Conservation (phyloP, 257 asterid genomes). For the Capsicum pubescens region DNA sequence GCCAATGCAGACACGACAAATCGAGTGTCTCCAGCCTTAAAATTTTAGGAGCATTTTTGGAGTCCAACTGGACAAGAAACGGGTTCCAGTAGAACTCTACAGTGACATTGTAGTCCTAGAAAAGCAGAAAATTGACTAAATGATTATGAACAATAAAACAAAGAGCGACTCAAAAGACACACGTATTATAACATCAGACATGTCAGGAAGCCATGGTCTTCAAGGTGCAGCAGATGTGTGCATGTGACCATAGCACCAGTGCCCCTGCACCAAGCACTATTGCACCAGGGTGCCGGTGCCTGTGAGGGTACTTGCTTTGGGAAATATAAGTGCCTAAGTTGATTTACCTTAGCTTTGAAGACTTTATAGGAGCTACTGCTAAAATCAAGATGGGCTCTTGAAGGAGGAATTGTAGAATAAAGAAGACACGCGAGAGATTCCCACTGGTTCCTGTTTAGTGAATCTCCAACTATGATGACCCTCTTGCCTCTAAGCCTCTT, state of each 20-base stretch:
- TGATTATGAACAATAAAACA: background rate
- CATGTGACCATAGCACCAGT: background rate
- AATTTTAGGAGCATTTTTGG: slow-evolving; percentile 22
- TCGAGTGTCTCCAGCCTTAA: slow-evolving; percentile 32
- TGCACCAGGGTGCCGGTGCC: background rate
- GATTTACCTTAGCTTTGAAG: slow-evolving; percentile 38
- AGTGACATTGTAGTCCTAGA: slow-evolving; percentile 31
- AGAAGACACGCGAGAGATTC: slow-evolving; percentile 36
- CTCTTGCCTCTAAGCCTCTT: slow-evolving; percentile 35
- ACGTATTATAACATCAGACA: background rate
- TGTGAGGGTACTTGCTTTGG: background rate
- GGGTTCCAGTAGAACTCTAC: slow-evolving; percentile 38
- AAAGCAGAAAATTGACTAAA: background rate
- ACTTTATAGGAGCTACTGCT: slow-evolving; percentile 31
- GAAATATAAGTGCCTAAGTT: background rate
- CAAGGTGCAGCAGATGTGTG: background rate
- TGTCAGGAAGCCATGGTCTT: background rate
- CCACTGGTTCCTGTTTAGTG: slow-evolving; percentile 38
- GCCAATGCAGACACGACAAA: slow-evolving; percentile 28
- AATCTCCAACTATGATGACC: slow-evolving; percentile 36
- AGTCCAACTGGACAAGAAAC: slow-evolving; percentile 32
- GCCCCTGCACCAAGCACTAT: background rate
- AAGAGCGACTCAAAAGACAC: background rate
- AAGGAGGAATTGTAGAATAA: slow-evolving; percentile 35
- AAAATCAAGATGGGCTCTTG: slow-evolving; percentile 30